Percentiles rank a stretch among this genome's conserved stretches.
Conservation (phyloP, 179 eudicot species). For the Nepenthes alata region DNA sequence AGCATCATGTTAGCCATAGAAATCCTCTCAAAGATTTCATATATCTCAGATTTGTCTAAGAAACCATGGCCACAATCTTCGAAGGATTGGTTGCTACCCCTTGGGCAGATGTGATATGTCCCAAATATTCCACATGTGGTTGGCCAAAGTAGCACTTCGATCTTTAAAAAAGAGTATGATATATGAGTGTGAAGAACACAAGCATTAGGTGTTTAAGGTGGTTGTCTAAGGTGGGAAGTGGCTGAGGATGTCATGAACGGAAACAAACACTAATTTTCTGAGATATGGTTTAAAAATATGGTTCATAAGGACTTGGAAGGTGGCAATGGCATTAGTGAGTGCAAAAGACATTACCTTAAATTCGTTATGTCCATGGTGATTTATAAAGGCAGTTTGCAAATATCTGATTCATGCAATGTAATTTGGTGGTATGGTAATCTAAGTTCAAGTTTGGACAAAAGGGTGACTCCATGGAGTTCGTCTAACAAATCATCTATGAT, state of each 20-base stretch:
- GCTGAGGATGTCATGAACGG: neutral
- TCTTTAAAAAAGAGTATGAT: neutral
- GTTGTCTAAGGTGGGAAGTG: neutral
- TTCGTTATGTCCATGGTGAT: too few relatives aligned
- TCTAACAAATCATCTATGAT: constrained; percentile 2
- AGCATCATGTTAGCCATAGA: neutral
- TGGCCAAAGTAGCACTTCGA: neutral
- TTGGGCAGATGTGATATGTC: neutral
- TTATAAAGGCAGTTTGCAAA: too few relatives aligned
- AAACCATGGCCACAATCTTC: neutral
- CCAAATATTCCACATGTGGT: neutral
- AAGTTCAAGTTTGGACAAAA: constrained; percentile 1
- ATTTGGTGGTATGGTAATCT: neutral
- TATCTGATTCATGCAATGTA: too few relatives aligned
- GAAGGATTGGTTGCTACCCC: neutral
- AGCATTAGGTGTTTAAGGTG: neutral
- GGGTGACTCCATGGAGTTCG: neutral
- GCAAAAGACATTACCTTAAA: neutral
- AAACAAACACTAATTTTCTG: neutral
- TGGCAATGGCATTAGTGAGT: constrained; percentile 5
- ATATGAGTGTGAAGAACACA: neutral
- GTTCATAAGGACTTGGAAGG: neutral
- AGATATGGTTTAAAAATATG: neutral
- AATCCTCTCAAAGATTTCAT: neutral
- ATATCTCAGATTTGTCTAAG: neutral